Conservation (phyloP, 352 stramenopile genomes). For the Phytopythium kandeliae region DNA sequence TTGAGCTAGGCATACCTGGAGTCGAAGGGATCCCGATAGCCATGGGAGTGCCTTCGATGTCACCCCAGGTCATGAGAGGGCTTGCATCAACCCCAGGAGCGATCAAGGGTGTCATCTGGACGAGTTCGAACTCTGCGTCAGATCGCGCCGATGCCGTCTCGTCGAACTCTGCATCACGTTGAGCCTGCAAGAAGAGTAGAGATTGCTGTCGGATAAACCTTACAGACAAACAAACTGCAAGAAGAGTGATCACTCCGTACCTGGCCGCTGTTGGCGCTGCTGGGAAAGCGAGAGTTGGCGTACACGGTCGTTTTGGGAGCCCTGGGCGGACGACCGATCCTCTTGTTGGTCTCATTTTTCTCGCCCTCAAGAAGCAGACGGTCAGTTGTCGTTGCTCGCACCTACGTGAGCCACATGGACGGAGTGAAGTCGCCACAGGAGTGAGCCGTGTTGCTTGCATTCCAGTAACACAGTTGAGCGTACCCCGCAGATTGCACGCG, state of each 20-base stretch:
- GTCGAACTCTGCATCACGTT: background rate
- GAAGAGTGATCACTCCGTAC: constrained; percentile 8
- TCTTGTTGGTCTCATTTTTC: constrained; percentile 10
- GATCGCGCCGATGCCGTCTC: constrained; percentile 4
- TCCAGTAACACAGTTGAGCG: background rate
- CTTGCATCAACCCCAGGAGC: constrained; percentile 64
- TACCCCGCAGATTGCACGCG: constrained; percentile 51
- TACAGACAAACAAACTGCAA: too few relatives aligned
- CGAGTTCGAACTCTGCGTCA: constrained; percentile 34
- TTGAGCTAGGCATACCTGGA: constrained; percentile 22
- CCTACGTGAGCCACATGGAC: constrained; percentile 12
- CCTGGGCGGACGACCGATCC: constrained; percentile 19
- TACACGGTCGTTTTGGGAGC: constrained; percentile 53
- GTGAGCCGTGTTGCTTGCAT: background rate
- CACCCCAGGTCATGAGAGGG: constrained; percentile 82
- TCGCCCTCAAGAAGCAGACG: constrained; percentile 40
- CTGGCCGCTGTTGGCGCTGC: constrained; percentile 8
- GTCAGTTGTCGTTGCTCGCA: constrained; percentile 9
- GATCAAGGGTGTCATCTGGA: constrained; percentile 78
- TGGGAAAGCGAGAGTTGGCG: constrained; percentile 64
- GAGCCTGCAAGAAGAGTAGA: background rate
- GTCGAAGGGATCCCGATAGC: constrained; percentile 32
- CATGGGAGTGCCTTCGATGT: constrained; percentile 77
- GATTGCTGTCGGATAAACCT: background rate
- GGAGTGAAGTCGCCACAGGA: background rate